These are phyloP conservation scores for Vitis hybrid DNA, from an alignment of 177 flowering plant species.

Conservation along the genomic window DNA sequence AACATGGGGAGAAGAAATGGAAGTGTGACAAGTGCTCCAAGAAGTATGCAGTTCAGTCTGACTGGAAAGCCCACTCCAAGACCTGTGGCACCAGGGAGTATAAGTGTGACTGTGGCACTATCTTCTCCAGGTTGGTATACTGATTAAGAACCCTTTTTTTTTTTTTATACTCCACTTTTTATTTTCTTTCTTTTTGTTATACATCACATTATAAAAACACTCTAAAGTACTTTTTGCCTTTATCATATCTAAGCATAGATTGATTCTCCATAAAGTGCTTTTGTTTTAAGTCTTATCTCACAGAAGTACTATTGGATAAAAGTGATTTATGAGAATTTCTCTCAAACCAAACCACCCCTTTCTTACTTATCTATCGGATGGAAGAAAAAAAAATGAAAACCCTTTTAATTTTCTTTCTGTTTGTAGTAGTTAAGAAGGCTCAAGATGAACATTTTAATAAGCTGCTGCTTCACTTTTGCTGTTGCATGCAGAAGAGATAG, in stretches of 20 bases:
- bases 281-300: too few species aligned
- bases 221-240: too few species aligned
- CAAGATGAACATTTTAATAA: neutral
- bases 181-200: too few species aligned
- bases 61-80: slow-evolving; percentile 31
- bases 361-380: too few species aligned
- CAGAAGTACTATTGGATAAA: too few species aligned
- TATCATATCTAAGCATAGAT: too few species aligned
- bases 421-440: neutral
- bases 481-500: slow-evolving; percentile 40
- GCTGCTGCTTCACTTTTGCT: neutral
- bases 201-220: too few species aligned
- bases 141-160: neutral
- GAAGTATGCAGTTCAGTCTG: slow-evolving; percentile 33
- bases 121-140: slow-evolving; percentile 27
- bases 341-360: too few species aligned
- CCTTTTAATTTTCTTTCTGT: neutral
- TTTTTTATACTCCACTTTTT: too few species aligned
- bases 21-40: slow-evolving; percentile 33
- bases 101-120: slow-evolving; percentile 33
- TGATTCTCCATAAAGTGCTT: too few species aligned
- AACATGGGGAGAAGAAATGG: slow-evolving; percentile 39
- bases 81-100: slow-evolving; percentile 33
- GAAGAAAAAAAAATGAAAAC: too few species aligned
- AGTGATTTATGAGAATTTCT: too few species aligned